Conservation (phyloP, 2,329 filamentous ascomycete genomes). For the Fusarium decemcellulare region DNA sequence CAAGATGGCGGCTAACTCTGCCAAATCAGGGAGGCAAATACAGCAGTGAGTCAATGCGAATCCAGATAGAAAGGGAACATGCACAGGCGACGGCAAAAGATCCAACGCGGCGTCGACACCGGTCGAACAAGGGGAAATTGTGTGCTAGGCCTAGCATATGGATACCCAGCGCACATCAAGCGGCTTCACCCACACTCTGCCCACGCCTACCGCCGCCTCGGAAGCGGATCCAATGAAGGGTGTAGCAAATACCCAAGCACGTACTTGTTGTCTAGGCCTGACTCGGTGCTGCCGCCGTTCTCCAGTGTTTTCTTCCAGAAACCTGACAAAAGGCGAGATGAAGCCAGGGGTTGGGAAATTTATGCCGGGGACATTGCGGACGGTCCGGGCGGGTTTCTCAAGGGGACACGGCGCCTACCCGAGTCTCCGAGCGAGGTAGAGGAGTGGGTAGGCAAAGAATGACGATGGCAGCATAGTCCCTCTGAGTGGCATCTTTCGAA, state of each 20-base stretch:
- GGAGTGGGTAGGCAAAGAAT: constrained; percentile 4
- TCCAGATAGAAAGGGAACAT: not conserved
- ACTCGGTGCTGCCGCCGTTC: constrained; percentile 27
- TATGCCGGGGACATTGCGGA: constrained; percentile 21
- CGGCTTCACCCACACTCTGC: constrained; percentile 3
- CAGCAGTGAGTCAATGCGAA: constrained; percentile 10
- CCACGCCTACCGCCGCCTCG: not conserved
- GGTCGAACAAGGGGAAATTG: constrained; percentile 21
- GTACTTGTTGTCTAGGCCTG: constrained; percentile 7
- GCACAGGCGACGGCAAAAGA: not conserved
- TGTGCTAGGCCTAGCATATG: constrained; percentile 14
- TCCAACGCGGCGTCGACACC: constrained; percentile 10
- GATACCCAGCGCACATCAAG: constrained; percentile 14
- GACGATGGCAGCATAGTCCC: constrained; percentile 6
- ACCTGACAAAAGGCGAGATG: constrained; percentile 34
- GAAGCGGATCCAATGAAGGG: constrained; percentile 1
- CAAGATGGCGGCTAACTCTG: constrained; percentile 16
- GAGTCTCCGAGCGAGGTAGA: constrained; percentile 17
- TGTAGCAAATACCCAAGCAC: constrained; percentile 22
- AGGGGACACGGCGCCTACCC: constrained; percentile 19
- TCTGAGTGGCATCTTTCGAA: not conserved
- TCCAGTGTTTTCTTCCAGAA: constrained; percentile 35
- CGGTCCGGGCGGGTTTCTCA: constrained; percentile 23
- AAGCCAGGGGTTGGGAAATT: constrained; percentile 34
- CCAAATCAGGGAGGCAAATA: constrained; percentile 24